Evolutionary conservation across 1,139 yeast genomes (phyloP), one percentile per base, ranked within the genome.

Genomic region (Debaryomycetaceae sp.): DNA sequence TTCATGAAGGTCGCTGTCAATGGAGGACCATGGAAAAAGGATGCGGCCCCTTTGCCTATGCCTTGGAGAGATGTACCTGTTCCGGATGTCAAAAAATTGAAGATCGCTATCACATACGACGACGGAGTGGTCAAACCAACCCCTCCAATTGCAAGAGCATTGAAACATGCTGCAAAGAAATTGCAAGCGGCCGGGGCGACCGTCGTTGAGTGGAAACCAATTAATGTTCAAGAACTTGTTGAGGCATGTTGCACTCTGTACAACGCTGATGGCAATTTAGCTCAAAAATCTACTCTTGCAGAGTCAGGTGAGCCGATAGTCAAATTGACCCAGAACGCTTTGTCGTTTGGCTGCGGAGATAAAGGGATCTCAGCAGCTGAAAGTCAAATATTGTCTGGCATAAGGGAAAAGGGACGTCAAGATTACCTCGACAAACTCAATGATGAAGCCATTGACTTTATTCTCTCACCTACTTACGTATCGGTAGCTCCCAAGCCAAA

Each of bases 401-500:
- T 61, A 42, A 69, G 83, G 57, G 83, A 79, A 50, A 49, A 52
- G 22, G 60, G 77, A 54, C 73, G 78, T 58, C 69, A 71, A 47
- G 69, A 69, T 41, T 76, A 78, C 23, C 34, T 37, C 33, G 34
- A 35, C 8, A 37, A 23, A 7, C 6, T 43, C 7, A 40, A 43
- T 27, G 63, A 75, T 14, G 72, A 82, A 52, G 77, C 78, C 38
- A 76, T 86, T 42, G 95, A 87, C 57, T 80, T 83, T 55, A 73
- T 87, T 45, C 65, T 87, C 40, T 72, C 84, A 42, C 64, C 65
- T 1, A 56, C 57, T 7, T 55, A 44, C 41, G 57, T 59, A 13
- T 58, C 57, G n/a, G 54, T 54, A 13, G 58, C 63, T 14, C 50
- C 59, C 22, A 53, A 50, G 40, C 63, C 56, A 42, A 43, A 52